A percentile compares a stretch with the other conserved stretches of the same genome.
Conservation (phyloP, 2,329 filamentous ascomycete species). For the Juglanconis sp. region DNA sequence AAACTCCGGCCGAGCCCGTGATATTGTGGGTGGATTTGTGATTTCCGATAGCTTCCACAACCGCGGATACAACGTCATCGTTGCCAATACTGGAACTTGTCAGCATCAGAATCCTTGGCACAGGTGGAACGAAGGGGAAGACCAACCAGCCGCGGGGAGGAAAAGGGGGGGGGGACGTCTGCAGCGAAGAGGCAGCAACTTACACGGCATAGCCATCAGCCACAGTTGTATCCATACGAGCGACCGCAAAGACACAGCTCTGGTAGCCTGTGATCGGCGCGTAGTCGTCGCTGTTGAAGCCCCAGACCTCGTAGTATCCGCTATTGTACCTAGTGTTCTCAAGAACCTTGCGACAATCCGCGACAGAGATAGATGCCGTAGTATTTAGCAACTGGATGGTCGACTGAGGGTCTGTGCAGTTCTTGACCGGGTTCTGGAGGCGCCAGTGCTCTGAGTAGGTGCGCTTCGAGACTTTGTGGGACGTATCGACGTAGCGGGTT, state of each 20-base stretch:
- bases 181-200: not conserved
- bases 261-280: slow-evolving; percentile 6
- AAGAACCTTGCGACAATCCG: slow-evolving; percentile 3
- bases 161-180: too few species aligned
- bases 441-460: slow-evolving; percentile 7
- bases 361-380: not conserved
- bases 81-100: slow-evolving; percentile 6
- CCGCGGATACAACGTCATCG: slow-evolving; percentile 5
- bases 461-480: not conserved
- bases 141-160: not conserved
- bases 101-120: not conserved
- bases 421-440: slow-evolving; percentile 3
- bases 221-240: not conserved
- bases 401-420: slow-evolving; percentile 1
- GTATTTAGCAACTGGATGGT: not conserved
- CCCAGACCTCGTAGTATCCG: slow-evolving; percentile 15
- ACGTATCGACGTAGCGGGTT: not conserved
- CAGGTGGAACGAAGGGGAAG: not conserved
- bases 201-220: slow-evolving; percentile 11
- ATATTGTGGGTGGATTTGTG: not conserved
- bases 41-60: not conserved
- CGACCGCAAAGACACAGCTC: slow-evolving; percentile 11
- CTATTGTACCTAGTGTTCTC: slow-evolving; percentile 4
- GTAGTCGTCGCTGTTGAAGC: slow-evolving; percentile 1
- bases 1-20: not conserved